Evolutionary conservation across 164 flowering plant genomes (phyloP), one percentile per base, ranked within the genome.

Genomic region (Chimonanthus salicifolius): DNA sequence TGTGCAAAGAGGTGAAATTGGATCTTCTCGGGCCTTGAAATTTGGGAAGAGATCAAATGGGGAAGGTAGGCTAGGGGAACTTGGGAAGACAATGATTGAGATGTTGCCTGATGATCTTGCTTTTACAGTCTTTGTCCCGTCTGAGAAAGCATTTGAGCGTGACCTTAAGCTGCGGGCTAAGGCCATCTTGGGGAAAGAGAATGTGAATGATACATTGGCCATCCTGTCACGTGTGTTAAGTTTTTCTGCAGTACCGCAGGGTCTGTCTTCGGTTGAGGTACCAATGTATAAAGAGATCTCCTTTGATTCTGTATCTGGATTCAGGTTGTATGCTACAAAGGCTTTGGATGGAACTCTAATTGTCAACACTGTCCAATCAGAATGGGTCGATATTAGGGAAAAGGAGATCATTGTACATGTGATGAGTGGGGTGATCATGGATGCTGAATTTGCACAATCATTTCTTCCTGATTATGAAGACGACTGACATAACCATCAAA

Each of bases 381-480:
- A 82, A 51, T 62, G 7, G 47, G 85, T 86, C 45, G 93, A 86
- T 84, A 8, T 89, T 15, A 81, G 74, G 74, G 84, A 67, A 79
- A 80, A 85, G 67, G 84, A 87, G 80, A 75, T 82, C 10, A 80
- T 91, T 67, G 82, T 91, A n/a, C 94, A 94, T 84, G 58, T 91
- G 0, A 94, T 94, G 90, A 81, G 88, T 84, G 97, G 99, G 46
- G 94, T 85, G 6, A 80, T 94, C 49, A 89, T 92, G 94, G 98
- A 94, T 84, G 80, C 92, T 20, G 92, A 88, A 43, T 92, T 94
- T 75, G 87, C 85, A 75, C 89, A 87, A 70, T 85, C 98, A 0
- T 74, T 91, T 70, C 76, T 43, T 70, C 83, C 81, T 71, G 91
- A 85, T 73, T 33, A 82, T 48, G 82, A 77, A 58, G 85, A 77